Evolutionary conservation across 2,329 filamentous ascomycete genomes (phyloP), one percentile per base, ranked within the genome.

Genomic region (Byssothecium circinans): DNA sequence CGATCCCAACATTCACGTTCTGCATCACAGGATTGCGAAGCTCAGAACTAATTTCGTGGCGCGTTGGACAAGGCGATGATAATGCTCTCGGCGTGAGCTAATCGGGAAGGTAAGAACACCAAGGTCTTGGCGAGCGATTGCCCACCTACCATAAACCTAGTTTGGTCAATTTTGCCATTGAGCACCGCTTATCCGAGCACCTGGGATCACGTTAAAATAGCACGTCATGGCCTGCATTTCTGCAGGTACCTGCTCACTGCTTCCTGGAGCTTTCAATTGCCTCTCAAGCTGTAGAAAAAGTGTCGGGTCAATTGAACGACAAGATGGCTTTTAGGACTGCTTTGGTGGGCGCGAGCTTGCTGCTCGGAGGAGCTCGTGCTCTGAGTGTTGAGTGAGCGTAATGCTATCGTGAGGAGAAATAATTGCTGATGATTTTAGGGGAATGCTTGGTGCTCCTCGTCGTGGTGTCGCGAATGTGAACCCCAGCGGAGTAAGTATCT

Each of bases 381-480:
- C 49, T 66, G 25, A 62, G 60, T 17, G 53, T 56, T 18, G 63
- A 68, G 64, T 66, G 39, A 39, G 61, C 60, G 23, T 7, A 10
- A 25, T 38, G 22, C 17, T 17, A n/a, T 19, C 14, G 8, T 18
- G 23, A 32, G 18, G 38, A 18, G 19, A 10, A 11, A 18, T 19
- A 12, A 8, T 3, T 42, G 33, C 36, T 53, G 30, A 56, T 29
- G 27, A n/a, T 15, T 17, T 29, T 44, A 60, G 56, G 43, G 43
- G 36, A 5, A 56, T 60, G 57, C 52, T 60, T 40, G 55, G 53
- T 19, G 57, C 57, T 20, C 65, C 67, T 33, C 56, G 67, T 43
- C 54, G 67, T 49, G 65, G 67, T 41, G 63, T 64, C 14, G 65
- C 60, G 12, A 67, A 49, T 32, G 56, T 70, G 32, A 69, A 62